Evolutionary conservation across 257 asterid species (phyloP).

Genomic region (Ligustrum vulgare): DNA sequence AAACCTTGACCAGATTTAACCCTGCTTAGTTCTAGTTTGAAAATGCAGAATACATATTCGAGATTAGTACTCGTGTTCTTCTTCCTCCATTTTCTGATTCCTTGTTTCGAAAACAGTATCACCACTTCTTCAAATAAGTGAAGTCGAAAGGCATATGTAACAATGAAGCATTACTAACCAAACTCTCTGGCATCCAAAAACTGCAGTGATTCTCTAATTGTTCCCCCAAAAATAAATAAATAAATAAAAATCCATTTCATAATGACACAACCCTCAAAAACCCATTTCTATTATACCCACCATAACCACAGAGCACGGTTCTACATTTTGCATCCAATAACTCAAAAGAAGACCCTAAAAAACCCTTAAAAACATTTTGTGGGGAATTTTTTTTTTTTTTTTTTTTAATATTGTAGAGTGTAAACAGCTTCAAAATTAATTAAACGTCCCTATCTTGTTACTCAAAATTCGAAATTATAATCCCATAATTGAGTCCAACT

Average conservation of each 20-base stretch:
- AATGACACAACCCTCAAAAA: background rate
- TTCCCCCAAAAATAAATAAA: no score
- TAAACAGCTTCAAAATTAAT: no score
- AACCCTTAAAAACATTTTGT: no score
- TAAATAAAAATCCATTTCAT: no score
- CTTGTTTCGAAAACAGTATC: background rate
- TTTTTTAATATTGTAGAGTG: no score
- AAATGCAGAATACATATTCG: background rate
- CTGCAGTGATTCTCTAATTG: background rate
- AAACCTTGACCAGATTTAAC: background rate
- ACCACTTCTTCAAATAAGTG: background rate
- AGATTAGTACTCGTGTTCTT: background rate
- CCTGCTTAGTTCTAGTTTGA: background rate
- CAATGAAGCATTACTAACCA: background rate
- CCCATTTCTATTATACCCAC: background rate
- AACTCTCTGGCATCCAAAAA: background rate
- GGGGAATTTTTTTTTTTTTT: no score
- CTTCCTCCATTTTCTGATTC: background rate
- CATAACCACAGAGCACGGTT: background rate
- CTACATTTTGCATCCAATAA: background rate
- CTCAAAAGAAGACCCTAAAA: no score
- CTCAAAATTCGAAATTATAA: background rate
- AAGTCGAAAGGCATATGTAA: background rate
- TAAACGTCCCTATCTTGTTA: background rate
- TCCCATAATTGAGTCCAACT: slow-evolving; percentile 13